Evolutionary conservation across 108 stramenopile genomes (phyloP).

Genomic region (Pseudonitzschia multiseries): DNA sequence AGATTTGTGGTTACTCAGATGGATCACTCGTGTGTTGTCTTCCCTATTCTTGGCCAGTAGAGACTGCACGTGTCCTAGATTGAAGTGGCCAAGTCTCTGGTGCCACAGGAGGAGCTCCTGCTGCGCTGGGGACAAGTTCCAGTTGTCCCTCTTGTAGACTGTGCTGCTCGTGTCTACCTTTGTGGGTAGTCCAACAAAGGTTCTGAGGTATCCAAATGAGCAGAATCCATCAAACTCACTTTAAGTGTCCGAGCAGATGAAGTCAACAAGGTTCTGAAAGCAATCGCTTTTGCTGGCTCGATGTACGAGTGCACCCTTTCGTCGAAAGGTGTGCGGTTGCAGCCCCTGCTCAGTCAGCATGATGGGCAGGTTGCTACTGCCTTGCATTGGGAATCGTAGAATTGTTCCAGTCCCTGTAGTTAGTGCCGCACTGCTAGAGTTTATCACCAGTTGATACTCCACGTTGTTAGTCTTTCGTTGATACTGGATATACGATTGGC

Average conservation of each 20-base stretch:
- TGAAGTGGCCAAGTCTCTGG: slow-evolving; percentile 31
- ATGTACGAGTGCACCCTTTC: not conserved
- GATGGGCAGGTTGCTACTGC: slow-evolving; percentile 25
- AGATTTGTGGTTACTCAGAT: not conserved
- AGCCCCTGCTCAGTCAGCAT: slow-evolving; percentile 4
- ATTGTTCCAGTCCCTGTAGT: not conserved
- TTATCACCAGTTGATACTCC: not conserved
- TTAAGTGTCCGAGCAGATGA: not conserved
- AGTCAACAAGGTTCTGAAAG: not conserved
- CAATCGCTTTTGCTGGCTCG: not conserved
- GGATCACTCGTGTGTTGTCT: not conserved
- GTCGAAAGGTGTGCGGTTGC: too few relatives aligned
- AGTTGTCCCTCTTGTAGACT: slow-evolving; percentile 18
- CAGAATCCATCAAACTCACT: not conserved
- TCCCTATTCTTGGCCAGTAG: not conserved
- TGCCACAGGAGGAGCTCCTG: slow-evolving; percentile 40
- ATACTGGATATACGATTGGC: slow-evolving; percentile 21
- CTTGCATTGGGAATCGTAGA: slow-evolving; percentile 21
- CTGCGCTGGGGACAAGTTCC: slow-evolving; percentile 32
- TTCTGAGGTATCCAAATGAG: not conserved
- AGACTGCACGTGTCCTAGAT: not conserved
- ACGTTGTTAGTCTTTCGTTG: not conserved
- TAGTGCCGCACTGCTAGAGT: not conserved
- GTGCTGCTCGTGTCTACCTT: not conserved
- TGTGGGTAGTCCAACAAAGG: not conserved